Evolutionary conservation across 2,329 filamentous ascomycete genomes (phyloP).

Genomic region (Curvularia eragrostidis): DNA sequence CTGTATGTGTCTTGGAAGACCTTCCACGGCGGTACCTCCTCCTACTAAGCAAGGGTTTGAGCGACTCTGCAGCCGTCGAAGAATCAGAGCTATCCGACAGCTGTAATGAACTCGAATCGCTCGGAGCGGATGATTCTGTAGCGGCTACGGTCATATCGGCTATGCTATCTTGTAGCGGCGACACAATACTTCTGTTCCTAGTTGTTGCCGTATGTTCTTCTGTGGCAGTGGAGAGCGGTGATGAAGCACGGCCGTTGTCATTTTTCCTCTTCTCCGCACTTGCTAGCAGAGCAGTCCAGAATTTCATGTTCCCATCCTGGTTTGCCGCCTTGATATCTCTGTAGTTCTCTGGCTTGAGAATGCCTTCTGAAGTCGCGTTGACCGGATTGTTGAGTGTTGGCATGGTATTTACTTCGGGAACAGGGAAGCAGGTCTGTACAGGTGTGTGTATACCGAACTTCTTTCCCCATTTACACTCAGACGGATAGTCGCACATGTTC

Average conservation of each 20-base stretch:
- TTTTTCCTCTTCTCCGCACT: conserved; percentile 37
- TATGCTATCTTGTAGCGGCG: background rate
- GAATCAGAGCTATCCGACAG: background rate
- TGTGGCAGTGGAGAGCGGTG: conserved; percentile 24
- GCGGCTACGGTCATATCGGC: conserved; percentile 12
- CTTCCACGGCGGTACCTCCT: conserved; percentile 9
- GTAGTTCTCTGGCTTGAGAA: conserved; percentile 23
- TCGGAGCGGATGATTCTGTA: background rate
- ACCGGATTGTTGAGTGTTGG: conserved; percentile 5
- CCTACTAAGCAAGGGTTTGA: conserved; percentile 9
- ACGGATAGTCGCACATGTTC: conserved; percentile 55
- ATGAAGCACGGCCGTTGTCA: conserved; percentile 9
- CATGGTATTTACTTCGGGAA: background rate
- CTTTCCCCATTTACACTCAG: conserved; percentile 52
- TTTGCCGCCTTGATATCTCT: conserved; percentile 3
- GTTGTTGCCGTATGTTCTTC: conserved; percentile 11
- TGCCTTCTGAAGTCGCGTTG: conserved; percentile 20
- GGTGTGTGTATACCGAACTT: conserved; percentile 40
- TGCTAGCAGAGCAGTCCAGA: conserved; percentile 38
- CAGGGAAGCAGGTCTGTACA: conserved; percentile 10
- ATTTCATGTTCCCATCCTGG: conserved; percentile 13
- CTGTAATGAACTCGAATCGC: background rate
- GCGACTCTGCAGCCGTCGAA: conserved; percentile 4
- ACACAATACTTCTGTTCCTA: background rate
- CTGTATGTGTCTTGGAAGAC: background rate